Percentiles rank a stretch among this genome's conserved stretches.
Evolutionary conservation across 2,329 filamentous ascomycete genomes (phyloP).

Genomic region (Trichoderma sp.): DNA sequence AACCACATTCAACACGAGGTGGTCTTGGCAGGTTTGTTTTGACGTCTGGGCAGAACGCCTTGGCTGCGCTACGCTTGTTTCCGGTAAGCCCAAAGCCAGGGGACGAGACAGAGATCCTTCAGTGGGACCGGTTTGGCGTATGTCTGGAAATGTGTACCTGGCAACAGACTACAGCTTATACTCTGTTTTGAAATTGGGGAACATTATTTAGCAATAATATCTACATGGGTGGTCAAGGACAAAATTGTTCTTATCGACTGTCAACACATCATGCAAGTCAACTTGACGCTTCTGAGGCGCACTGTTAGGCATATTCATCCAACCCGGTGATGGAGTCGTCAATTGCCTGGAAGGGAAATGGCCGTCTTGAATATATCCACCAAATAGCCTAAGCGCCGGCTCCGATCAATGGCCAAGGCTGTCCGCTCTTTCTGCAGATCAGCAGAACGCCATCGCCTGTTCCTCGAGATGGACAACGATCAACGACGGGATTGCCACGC

Average conservation of each 20-base stretch:
- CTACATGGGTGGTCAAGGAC: not conserved
- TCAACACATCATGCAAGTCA: not conserved
- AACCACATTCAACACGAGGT: not conserved
- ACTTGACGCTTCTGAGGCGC: not conserved
- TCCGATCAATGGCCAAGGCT: not conserved
- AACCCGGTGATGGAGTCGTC: not conserved
- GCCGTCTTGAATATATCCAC: not conserved
- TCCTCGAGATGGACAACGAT: conserved; percentile 3
- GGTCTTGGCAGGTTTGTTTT: not conserved
- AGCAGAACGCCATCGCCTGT: not conserved
- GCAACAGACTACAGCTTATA: too few species aligned
- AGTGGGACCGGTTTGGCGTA: not conserved
- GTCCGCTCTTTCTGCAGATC: conserved; percentile 7
- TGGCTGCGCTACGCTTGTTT: not conserved
- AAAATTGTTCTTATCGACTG: fast-evolving
- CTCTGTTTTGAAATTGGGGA: too few species aligned
- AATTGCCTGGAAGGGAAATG: not conserved
- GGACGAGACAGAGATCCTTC: conserved; percentile 10
- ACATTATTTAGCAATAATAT: not conserved
- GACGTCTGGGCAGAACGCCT: not conserved
- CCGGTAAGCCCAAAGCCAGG: conserved; percentile 3
- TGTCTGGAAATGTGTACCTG: too few species aligned
- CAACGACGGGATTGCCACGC: not conserved
- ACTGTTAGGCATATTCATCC: not conserved
- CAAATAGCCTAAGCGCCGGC: not conserved